Evolutionary conservation across 306 rosid genomes (phyloP), one percentile per base, ranked within the genome.

Genomic region (Fragaria vesca): DNA sequence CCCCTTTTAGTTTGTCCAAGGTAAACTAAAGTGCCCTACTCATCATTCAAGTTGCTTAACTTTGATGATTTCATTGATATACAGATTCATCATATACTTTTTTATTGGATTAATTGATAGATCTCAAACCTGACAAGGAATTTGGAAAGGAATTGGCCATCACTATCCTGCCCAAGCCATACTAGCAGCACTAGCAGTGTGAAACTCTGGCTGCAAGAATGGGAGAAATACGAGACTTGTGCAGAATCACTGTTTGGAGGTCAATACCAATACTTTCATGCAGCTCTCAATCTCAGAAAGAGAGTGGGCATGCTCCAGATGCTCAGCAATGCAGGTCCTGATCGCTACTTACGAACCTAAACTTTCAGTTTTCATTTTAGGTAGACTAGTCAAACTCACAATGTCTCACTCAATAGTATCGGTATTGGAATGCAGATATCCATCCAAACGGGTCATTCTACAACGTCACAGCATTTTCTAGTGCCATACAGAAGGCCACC

Each of bases 241-340:
- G 50, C 73, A 42, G 73, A 42, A 43, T 21, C 52, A 21, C 73
- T 69, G 36, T 69, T 43, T 43, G 73, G 73, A 69, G 54, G 73
- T 2, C 63, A 72, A 72, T 71, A 32, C 38, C 76, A 72, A 2
- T 72, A 72, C 47, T 72, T 72, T 30, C 76, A 72, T 20, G 76
- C 76, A 72, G 47, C 62, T 34, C 47, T 72, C 62, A 34, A 32
- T 24, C 65, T 72, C 30, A 32, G 5, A 46, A 51, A 51, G n/a
- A 71, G 18, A 71, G 30, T 71, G 4, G 30, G 18, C 63, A 17
- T 71, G 46, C 40, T 71, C 43, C 36, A 32, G 46, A 32, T 48
- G 5, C 62, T 71, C 62, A 50, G 17, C 28, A 28, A 32, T 17
- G 62, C 75, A 32, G 75, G 75, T 71, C 75, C 16, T 30, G 8